A percentile compares a stretch with the other conserved stretches of the same genome.
phyloP scores from a whole-genome alignment of 345 rosid genomes.

The Eucalyptus sideroxylon region DNA sequence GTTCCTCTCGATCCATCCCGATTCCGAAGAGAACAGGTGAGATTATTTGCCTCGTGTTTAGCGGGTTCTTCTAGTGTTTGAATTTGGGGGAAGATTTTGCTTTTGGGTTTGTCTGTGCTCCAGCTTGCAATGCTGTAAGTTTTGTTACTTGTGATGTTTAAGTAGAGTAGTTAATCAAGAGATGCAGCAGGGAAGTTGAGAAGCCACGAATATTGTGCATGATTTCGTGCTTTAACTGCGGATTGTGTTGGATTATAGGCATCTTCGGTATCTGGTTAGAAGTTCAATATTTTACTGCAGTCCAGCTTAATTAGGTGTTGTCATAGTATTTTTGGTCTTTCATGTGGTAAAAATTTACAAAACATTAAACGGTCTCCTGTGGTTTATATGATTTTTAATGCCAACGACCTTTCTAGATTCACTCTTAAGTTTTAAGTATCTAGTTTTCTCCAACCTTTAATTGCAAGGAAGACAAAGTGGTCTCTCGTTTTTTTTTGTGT shows the following conservation, averaged over 20 bases:
- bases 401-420: neutral
- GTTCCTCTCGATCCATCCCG: conserved; percentile 78
- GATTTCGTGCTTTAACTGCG: neutral
- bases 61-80: neutral
- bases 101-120: neutral
- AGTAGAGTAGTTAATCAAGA: neutral
- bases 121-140: neutral
- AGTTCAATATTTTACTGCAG: neutral
- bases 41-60: neutral
- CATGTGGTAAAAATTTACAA: neutral
- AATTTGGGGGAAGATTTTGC: neutral
- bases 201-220: neutral
- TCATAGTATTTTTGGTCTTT: neutral
- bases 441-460: neutral
- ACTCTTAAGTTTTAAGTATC: neutral
- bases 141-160: neutral
- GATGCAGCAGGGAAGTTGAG: neutral
- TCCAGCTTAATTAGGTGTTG: neutral
- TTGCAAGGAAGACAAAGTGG: neutral
- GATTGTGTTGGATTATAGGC: neutral
- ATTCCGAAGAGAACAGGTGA: conserved; percentile 92
- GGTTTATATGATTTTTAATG: neutral
- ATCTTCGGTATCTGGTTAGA: neutral
- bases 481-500: neutral
- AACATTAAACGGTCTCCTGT: neutral